Conservation (phyloP, 768 basidiomycete species). For the Chalciporus piperatus region DNA sequence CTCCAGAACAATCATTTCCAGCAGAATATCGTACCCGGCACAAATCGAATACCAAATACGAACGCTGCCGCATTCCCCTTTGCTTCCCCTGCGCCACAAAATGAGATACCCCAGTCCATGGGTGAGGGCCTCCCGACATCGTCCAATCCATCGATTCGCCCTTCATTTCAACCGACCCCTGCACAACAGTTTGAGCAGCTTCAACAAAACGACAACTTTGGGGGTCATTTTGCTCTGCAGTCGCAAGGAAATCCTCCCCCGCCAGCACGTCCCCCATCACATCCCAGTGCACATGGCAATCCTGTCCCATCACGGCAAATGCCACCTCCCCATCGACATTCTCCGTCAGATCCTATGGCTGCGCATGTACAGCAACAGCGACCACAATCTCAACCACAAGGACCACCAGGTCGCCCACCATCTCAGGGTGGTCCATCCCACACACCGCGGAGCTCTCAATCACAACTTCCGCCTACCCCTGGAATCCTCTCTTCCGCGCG, state of each 20-base stretch:
- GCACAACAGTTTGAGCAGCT: slow-evolving; percentile 64
- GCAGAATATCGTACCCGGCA: slow-evolving; percentile 31
- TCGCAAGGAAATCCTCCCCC: slow-evolving; percentile 39
- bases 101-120: slow-evolving; percentile 44
- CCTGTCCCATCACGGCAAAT: slow-evolving; percentile 33
- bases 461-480: slow-evolving; percentile 34
- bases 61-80: slow-evolving; percentile 41
- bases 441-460: slow-evolving; percentile 43
- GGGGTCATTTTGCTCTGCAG: slow-evolving; percentile 33
- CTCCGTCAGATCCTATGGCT: slow-evolving; percentile 46
- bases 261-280: slow-evolving; percentile 44
- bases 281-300: slow-evolving; percentile 32
- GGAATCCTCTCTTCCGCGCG: slow-evolving; percentile 27
- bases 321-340: slow-evolving; percentile 41
- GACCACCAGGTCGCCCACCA: slow-evolving; percentile 45
- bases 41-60: slow-evolving; percentile 34
- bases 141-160: slow-evolving; percentile 32
- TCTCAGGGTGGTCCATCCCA: slow-evolving; percentile 47
- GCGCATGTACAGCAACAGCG: slow-evolving; percentile 40
- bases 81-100: slow-evolving; percentile 49
- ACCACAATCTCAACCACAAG: slow-evolving; percentile 61
- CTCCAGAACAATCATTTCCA: slow-evolving; percentile 38
- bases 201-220: slow-evolving; percentile 38
- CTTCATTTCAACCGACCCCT: slow-evolving; percentile 53
- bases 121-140: slow-evolving; percentile 39